Conservation (phyloP, 176 grass and related monocot species). For the Aechmea fasciata region DNA sequence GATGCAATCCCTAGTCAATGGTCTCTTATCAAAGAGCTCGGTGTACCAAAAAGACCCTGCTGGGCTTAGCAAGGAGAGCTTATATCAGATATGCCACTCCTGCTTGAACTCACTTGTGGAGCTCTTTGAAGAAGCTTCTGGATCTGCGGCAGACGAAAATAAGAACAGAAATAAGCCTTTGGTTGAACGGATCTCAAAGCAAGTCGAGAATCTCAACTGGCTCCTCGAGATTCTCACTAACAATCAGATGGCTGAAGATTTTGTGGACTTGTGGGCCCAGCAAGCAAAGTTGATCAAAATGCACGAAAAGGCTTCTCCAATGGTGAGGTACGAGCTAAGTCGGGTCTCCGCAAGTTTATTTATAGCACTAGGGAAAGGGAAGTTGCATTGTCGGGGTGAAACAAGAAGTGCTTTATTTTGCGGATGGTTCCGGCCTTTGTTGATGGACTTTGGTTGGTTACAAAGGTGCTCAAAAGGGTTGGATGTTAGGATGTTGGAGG, state of each 20-base stretch:
- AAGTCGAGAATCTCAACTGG: conserved; percentile 84
- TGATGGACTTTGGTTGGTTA: conserved; percentile 76
- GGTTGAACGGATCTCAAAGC: conserved; percentile 51
- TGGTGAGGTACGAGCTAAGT: conserved; percentile 87
- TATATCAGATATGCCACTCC: conserved; percentile 58
- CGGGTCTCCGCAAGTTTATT: conserved; percentile 72
- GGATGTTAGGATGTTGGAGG: conserved; percentile 69
- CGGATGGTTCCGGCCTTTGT: conserved; percentile 63
- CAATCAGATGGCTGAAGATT: conserved; percentile 76
- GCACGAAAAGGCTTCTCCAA: conserved; percentile 47
- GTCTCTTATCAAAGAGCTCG: conserved; percentile 71
- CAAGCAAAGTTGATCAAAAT: conserved; percentile 57
- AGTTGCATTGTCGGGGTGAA: conserved; percentile 54
- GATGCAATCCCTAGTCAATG: conserved; percentile 71
- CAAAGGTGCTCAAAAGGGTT: conserved; percentile 75
- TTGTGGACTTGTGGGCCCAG: conserved; percentile 61
- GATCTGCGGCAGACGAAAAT: not conserved
- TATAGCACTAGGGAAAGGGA: conserved; percentile 54
- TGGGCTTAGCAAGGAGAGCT: conserved; percentile 43
- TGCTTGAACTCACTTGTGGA: conserved; percentile 47
- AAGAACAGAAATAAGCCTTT: conserved; percentile 35
- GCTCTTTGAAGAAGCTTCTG: conserved; percentile 39
- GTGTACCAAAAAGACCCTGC: conserved; percentile 78
- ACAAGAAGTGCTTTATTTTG: conserved; percentile 37
- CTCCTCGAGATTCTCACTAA: conserved; percentile 67